These are phyloP conservation scores for Ascochyta clinopodiicola DNA, from an alignment of 2,329 filamentous ascomycete genomes.

Conservation along the genomic window DNA sequence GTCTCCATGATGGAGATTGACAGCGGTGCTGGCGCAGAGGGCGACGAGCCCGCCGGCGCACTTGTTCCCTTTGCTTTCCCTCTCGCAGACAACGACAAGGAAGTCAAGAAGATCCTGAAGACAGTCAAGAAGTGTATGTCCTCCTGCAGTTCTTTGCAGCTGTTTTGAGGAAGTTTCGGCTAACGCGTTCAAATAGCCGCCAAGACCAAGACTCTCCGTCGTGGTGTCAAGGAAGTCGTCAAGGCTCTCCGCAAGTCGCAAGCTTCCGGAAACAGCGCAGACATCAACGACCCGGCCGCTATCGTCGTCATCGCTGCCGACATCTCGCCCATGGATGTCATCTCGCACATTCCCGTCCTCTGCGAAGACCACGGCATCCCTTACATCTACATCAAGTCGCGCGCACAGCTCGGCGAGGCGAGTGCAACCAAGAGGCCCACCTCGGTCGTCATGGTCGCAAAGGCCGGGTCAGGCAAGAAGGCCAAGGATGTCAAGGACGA, in stretches of 20 bases:
- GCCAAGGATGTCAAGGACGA: slow-evolving; percentile 55
- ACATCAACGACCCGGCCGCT: slow-evolving; percentile 63
- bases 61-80: slow-evolving; percentile 86
- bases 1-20: slow-evolving; percentile 56
- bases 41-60: slow-evolving; percentile 57
- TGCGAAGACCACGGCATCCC: slow-evolving; percentile 98
- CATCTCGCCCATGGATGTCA: slow-evolving; percentile 98
- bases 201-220: slow-evolving; percentile 93
- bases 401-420: slow-evolving; percentile 91
- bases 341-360: slow-evolving; percentile 95
- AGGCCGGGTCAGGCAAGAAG: slow-evolving; percentile 59
- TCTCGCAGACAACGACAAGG: slow-evolving; percentile 76
- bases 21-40: slow-evolving; percentile 48
- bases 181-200: slow-evolving; percentile 67
- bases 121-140: slow-evolving; percentile 65
- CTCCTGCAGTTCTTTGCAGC: neutral
- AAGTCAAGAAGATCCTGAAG: slow-evolving; percentile 70
- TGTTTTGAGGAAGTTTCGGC: neutral
- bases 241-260: slow-evolving; percentile 94
- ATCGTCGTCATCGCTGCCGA: slow-evolving; percentile 94
- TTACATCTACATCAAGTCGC: slow-evolving; percentile 92
- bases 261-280: slow-evolving; percentile 67
- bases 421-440: slow-evolving; percentile 96
- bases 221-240: slow-evolving; percentile 98
- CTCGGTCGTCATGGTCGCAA: slow-evolving; percentile 85